Conservation (phyloP, 768 basidiomycete genomes). For the Piloderma croceum region DNA sequence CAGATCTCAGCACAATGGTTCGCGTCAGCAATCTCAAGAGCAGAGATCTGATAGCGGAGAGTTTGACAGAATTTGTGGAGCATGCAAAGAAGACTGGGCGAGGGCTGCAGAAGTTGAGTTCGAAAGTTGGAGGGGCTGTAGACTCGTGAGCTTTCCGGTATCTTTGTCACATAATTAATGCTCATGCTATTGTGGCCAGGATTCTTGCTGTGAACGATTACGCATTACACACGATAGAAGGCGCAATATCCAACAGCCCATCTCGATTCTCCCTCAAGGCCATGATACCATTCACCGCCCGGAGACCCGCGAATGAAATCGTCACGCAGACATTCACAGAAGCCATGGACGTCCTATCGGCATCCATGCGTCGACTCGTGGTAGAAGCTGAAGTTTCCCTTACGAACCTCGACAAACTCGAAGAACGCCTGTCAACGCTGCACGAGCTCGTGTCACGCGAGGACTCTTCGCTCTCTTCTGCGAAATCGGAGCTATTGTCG, state of each 20-base stretch:
- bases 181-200: constrained; percentile 27
- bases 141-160: constrained; percentile 50
- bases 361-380: constrained; percentile 48
- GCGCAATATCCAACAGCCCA: constrained; percentile 22
- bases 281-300: constrained; percentile 29
- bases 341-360: constrained; percentile 56
- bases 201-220: constrained; percentile 73
- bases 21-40: constrained; percentile 56
- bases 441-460: constrained; percentile 60
- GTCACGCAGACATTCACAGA: constrained; percentile 51
- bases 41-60: constrained; percentile 49
- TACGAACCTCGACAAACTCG: constrained; percentile 53
- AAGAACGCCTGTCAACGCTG: constrained; percentile 50
- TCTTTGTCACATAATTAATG: not conserved
- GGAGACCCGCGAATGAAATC: constrained; percentile 32
- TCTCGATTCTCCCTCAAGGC: constrained; percentile 14
- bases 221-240: constrained; percentile 53
- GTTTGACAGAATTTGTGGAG: constrained; percentile 47
- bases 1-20: constrained; percentile 60
- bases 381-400: constrained; percentile 61
- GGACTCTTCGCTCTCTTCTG: constrained; percentile 38
- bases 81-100: constrained; percentile 58
- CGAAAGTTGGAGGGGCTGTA: constrained; percentile 68
- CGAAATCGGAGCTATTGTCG: constrained; percentile 51
- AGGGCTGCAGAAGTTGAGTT: constrained; percentile 54